Evolutionary conservation across 2,329 filamentous ascomycete species (phyloP), one percentile per base, ranked within the genome.

Genomic region (Triangularia verruculosa): DNA sequence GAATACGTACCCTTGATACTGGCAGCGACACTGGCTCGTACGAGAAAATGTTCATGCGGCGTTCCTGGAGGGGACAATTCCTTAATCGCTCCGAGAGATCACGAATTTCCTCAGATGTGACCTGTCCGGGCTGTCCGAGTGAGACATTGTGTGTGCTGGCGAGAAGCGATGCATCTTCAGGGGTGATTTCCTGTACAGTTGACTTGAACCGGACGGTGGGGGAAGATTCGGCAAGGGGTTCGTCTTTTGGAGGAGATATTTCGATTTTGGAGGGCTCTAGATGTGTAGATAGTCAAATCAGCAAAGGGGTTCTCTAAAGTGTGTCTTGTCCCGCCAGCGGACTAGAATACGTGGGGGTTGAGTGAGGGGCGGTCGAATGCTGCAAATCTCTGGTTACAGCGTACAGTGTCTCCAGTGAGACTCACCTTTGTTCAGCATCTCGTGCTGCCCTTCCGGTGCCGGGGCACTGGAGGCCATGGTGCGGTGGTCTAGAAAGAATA

Each of bases 21-120:
- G 95, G 94, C 59, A 98, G 82, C 34, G 95, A 98, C 67, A 97
- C 88, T 32, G 94, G 89, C 74, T 97, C 93, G 73, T 93, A 98
- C 52, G 90, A 88, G 77, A 92, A 96, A 74, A 93, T 91, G 74
- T 90, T 90, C 81, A 96, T 86, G 67, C 93, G 87, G 63, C 87
- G 85, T 71, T 93, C 89, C 78, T 97, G 93, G 66, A 97, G 83
- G 70, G 89, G 87, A 55, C 88, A 84, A 66, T 87, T 86, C 68
- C 92, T 89, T 25, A 96, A 80, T 24, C 86, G 88, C 70, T 87
- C 86, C 58, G 90, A 88, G 66, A 97, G 79, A 64, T 87, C 87
- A 69, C 85, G 86, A 62, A 96, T 80, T 72, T 93, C 85, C 62
- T 91, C 88, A 17, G 80, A 77, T 5, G 82, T 81, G 57, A 82